These are phyloP conservation scores for Esteya vermicola DNA, from an alignment of 2,329 filamentous ascomycete species.

Conservation along the genomic window DNA sequence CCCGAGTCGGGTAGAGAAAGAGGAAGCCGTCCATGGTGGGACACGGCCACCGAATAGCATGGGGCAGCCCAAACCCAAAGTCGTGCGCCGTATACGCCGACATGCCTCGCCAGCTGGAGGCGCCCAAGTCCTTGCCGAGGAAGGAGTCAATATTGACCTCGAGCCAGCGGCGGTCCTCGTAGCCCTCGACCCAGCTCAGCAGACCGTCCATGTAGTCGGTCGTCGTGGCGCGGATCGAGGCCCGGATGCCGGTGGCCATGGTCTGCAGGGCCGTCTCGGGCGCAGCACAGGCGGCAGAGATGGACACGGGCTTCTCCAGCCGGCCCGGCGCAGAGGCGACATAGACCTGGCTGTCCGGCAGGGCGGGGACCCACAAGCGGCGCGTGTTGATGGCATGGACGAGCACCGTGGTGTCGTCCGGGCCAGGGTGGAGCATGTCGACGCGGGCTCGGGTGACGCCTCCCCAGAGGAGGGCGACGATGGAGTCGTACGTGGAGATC, in stretches of 20 bases:
- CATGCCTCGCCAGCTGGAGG: slow-evolving; percentile 13
- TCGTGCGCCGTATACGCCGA: slow-evolving; percentile 12
- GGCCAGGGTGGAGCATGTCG: slow-evolving; percentile 15
- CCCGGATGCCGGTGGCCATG: slow-evolving; percentile 12
- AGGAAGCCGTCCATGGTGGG: slow-evolving; percentile 5
- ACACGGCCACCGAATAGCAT: slow-evolving; percentile 4
- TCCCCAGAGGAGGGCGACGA: slow-evolving; percentile 27
- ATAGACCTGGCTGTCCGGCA: slow-evolving; percentile 13
- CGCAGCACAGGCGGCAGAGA: neutral
- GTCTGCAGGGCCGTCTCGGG: slow-evolving; percentile 7
- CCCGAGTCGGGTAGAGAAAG: slow-evolving; percentile 5
- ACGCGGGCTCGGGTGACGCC: slow-evolving; percentile 20
- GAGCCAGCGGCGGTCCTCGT: slow-evolving; percentile 12
- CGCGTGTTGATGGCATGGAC: slow-evolving; percentile 14
- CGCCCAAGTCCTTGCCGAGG: slow-evolving; percentile 14
- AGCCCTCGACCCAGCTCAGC: slow-evolving; percentile 13
- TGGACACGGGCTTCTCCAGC: neutral
- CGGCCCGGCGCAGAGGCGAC: slow-evolving; percentile 10
- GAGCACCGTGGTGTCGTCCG: slow-evolving; percentile 1
- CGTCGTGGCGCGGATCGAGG: slow-evolving; percentile 12
- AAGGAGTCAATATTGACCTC: slow-evolving; percentile 12
- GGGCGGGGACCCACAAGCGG: slow-evolving; percentile 11
- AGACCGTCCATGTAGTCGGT: slow-evolving; percentile 11
- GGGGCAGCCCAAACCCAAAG: slow-evolving; percentile 16
- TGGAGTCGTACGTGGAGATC: slow-evolving; percentile 32